Conservation (phyloP, 805 yeast species). For the Candida corydali region DNA sequence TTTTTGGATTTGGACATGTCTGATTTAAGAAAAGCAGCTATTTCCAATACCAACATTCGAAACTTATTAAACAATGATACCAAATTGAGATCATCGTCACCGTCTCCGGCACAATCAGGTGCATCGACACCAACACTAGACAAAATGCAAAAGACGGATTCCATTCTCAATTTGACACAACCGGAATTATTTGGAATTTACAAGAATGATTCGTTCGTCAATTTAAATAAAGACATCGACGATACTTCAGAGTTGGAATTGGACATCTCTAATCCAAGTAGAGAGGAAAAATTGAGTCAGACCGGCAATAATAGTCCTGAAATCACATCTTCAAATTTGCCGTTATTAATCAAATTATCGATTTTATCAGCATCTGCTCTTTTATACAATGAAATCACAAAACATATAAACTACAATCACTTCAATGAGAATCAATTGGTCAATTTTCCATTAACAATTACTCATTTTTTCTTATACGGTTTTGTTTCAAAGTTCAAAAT, state of each 20-base stretch:
- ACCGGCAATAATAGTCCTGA: background rate
- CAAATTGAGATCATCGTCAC: slow-evolving; percentile 1
- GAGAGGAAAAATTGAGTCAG: slow-evolving; percentile 1
- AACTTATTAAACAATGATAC: slow-evolving; percentile 8
- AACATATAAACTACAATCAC: slow-evolving; percentile 49
- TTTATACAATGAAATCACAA: slow-evolving; percentile 49
- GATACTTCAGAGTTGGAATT: slow-evolving; percentile 9
- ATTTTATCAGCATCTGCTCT: slow-evolving; percentile 45
- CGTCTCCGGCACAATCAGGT: slow-evolving; percentile 11
- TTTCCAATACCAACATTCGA: slow-evolving; percentile 16
- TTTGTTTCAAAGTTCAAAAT: slow-evolving; percentile 23
- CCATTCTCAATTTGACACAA: slow-evolving; percentile 45
- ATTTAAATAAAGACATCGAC: slow-evolving; percentile 26
- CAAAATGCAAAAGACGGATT: slow-evolving; percentile 30
- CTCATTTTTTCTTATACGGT: slow-evolving; percentile 21
- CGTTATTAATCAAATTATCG: slow-evolving; percentile 14
- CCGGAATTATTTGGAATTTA: slow-evolving; percentile 51
- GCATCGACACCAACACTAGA: slow-evolving; percentile 15
- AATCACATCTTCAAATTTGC: background rate
- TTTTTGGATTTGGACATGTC: no score
- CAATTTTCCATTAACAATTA: slow-evolving; percentile 38
- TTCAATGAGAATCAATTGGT: slow-evolving; percentile 38
- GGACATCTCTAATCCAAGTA: background rate
- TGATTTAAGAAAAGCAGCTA: slow-evolving; percentile 16
- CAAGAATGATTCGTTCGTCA: slow-evolving; percentile 39